Base-by-base conservation (phyloP, 495 filamentous ascomycete genomes). In the Schizothecium vesticola region DNA sequence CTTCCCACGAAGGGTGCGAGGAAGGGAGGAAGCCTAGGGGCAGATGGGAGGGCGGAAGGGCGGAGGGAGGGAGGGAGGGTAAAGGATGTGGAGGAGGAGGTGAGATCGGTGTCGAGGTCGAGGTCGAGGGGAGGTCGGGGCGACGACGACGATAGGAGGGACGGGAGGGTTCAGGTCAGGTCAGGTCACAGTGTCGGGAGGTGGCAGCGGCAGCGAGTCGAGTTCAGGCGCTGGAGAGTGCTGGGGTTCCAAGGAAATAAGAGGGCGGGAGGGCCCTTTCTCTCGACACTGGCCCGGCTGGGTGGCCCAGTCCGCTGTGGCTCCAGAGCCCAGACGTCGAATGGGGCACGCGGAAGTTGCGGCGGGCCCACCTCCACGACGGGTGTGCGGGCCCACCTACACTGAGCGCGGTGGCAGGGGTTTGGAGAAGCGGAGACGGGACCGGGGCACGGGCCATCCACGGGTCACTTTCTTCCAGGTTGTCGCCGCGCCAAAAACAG, bases 201-300 rank as follows among this genome's bases (percentile, higher is more conserved):
- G 31, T 56, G 64, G 33, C 33, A 43, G 33, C 4, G 29, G 68
- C 63, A 57, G 43, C 22, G 51, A 60, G 65, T 66, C 56, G 59
- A 60, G 65, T 60, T 57, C 57, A 66, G 65, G 56, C 65, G 68
- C 61, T 68, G 58, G 58, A 69, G 71, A 19, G 43, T 51, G 58
- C 71, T 70, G 63, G 63, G 65, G 36, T 70, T 68, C 68, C 61
- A 68, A 68, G 68, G 36, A 71, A 73, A 69, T 73, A 67, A 71
- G 67, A 73, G 69, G 72, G 64, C 64, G 69, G 65, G 65, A 64
- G 63, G 62, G 64, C 61, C 71, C 65, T 70, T 68, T 57, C 58
- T 64, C 24, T 36, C 31, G 31, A 36, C 36, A 57, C 67, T 72
- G 68, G 71, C 67, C 71, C 57, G 70, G 70, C 68, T 67, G 66